Base-by-base conservation (phyloP, 441 rosid genomes). In the Gossypium gossypioides region DNA sequence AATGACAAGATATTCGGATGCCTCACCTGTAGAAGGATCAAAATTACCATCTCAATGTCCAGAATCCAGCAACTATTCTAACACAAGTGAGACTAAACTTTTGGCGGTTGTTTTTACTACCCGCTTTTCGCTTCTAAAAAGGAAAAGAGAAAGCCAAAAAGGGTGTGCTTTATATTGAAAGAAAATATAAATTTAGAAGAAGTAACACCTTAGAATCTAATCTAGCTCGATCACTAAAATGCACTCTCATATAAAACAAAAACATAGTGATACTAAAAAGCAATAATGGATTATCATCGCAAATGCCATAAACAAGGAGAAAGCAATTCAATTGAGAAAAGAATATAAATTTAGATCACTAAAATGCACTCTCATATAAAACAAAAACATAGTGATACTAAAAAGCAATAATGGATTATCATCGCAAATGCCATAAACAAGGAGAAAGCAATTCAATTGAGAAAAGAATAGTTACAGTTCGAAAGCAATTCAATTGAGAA, bases 1-100 rank as follows among this genome's bases (percentile, higher is more conserved):
- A 92, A 95, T 54, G 98, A 88, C 50, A 95, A 81, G 76, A 95
- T 89, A 80, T 91, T 95, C 25, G 99, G 99, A 87, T 95, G 99
- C 78, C 99, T 90, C 68, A 91, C 99, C 99, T 95, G 86, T 56
- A 80, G 29, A 75, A 81, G 76, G 51, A 21, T 24, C n/a, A 65
- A 66, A 22, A 44, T 32, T 1, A 12, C 2, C 27, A 27, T 27
- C 21, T 27, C 71, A 68, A 68, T 19, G 15, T 4, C 44, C 44
- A 67, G 56, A 48, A 67, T 25, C 58, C 54, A 25, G n/a, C 68
- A 64, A 64, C 34, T 22, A 46, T 22, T 15, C 44, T 8, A 15
- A 67, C 1, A 50, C 42, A 25, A 50, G 2, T 15, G 8, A 25
- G 3, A 68, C 44, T 8, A 54, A 19, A 54, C 58, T 6, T 54